Evolutionary conservation across 495 filamentous ascomycete genomes (phyloP), one percentile per base, ranked within the genome.

Genomic region (Aspergillus ellipticus): DNA sequence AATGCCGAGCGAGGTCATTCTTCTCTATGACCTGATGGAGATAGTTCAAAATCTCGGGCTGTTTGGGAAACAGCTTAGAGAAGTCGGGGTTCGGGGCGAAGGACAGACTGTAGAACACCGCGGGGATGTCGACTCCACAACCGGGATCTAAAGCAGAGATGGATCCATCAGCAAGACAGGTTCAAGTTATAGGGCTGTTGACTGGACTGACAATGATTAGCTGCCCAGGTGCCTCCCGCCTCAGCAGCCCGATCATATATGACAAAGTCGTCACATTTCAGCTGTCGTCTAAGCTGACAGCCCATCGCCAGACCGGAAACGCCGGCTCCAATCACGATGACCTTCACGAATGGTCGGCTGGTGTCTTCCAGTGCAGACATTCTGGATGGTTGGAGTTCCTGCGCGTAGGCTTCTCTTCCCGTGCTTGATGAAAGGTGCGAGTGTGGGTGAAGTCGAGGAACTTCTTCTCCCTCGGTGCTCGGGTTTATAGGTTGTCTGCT

Each of bases 121-220:
- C 63, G 1, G 66, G 66, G n/a, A 64, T 62, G 33, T 68, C 63
- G 2, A 66, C 63, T 20, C 50, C 66, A 33, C 61, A 64, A 21
- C 63, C 66, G 16, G 63, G 61, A 47, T 69, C 61, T 66, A n/a
- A n/a, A n/a, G n/a, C n/a, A n/a, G 28, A 49, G 8, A 37, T 4
- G n/a, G 35, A n/a, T n/a, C n/a, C 11, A n/a, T 39, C 2, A 39
- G 8, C 35, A 39, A 9, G 3, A 24, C 3, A 21, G 21, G 15
- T n/a, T 9, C 6, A 22, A 5, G 13, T 4, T n/a, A n/a, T n/a
- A n/a, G n/a, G n/a, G n/a, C n/a, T n/a, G n/a, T n/a, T n/a, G n/a
- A 15, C 11, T 10, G 4, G 19, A 15, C 43, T 28, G 17, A 64
- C 64, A 66, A 24, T 22, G 59, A 50, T 68, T 68, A 4, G 54